phyloP scores from a whole-genome alignment of 176 grass and related monocot genomes.

The Triticum urartu region DNA sequence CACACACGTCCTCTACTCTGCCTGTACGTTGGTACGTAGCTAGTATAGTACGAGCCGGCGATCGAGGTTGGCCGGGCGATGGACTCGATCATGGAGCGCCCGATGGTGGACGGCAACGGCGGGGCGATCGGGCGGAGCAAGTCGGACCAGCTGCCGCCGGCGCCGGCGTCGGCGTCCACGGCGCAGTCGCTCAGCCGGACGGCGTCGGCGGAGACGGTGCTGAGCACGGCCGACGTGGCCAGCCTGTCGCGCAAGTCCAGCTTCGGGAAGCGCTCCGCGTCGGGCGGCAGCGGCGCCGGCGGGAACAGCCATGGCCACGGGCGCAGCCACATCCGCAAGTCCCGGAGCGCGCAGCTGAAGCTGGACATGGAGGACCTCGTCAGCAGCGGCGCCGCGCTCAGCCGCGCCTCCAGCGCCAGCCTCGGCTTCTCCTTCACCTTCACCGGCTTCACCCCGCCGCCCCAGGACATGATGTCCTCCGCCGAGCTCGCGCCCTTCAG shows the following conservation, averaged over 20 bases:
- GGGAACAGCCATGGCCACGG: slow-evolving; percentile 24
- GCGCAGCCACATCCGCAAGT: slow-evolving; percentile 64
- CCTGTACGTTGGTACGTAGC: not conserved
- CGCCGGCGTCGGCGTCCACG: not conserved
- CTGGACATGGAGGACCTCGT: slow-evolving; percentile 78
- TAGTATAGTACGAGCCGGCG: not conserved
- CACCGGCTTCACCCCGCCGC: slow-evolving; percentile 90
- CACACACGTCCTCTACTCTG: not conserved
- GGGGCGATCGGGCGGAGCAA: slow-evolving; percentile 42
- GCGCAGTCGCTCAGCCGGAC: slow-evolving; percentile 64
- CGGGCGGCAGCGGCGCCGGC: slow-evolving; percentile 38
- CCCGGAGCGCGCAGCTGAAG: slow-evolving; percentile 81
- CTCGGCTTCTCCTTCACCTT: slow-evolving; percentile 97
- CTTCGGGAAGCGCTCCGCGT: slow-evolving; percentile 41
- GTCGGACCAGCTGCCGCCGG: slow-evolving; percentile 54
- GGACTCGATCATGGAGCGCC: slow-evolving; percentile 34
- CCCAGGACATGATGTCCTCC: slow-evolving; percentile 39
- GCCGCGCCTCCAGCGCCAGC: slow-evolving; percentile 96
- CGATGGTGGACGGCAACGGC: not conserved
- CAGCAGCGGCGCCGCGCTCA: slow-evolving; percentile 70
- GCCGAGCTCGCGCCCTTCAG: slow-evolving; percentile 40
- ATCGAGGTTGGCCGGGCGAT: not conserved
- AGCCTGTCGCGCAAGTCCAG: slow-evolving; percentile 58
- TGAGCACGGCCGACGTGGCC: slow-evolving; percentile 31
- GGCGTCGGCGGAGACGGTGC: slow-evolving; percentile 62